Percentiles rank a stretch among this genome's conserved stretches.
These are phyloP conservation scores for Macadamia integrifolia DNA, from an alignment of 164 flowering plant genomes.

Conservation along the genomic window DNA sequence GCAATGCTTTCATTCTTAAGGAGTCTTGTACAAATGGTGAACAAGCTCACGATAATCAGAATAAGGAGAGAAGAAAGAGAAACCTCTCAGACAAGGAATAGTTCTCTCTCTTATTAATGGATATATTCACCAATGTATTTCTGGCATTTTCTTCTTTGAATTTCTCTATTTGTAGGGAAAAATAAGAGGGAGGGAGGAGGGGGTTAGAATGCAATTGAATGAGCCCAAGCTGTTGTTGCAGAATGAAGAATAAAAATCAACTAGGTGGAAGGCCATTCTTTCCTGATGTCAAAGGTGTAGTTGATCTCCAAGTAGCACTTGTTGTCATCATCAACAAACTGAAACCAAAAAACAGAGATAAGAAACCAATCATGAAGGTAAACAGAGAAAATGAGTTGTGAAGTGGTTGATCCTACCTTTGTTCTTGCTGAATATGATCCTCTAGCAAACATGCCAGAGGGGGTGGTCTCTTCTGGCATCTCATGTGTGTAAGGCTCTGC, in stretches of 20 bases:
- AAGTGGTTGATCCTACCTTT: constrained; percentile 31
- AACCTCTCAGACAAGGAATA: background rate
- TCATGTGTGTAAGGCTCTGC: constrained; percentile 48
- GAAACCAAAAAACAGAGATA: constrained; percentile 7
- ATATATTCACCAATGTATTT: background rate
- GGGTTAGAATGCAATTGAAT: background rate
- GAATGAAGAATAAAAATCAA: background rate
- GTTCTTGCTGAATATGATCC: constrained; percentile 64
- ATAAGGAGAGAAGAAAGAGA: background rate
- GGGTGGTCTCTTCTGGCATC: constrained; percentile 64
- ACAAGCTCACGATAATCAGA: background rate
- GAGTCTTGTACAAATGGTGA: constrained; percentile 1
- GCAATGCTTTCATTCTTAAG: background rate
- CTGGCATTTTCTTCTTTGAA: background rate
- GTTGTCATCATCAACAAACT: constrained; percentile 40
- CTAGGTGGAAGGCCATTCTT: constrained; percentile 28
- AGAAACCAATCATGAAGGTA: background rate
- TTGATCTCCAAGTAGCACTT: constrained; percentile 38
- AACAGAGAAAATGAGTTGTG: background rate
- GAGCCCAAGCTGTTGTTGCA: background rate
- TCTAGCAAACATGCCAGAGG: constrained; percentile 68
- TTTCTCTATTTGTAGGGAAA: background rate
- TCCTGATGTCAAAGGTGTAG: constrained; percentile 37
- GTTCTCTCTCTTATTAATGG: constrained; percentile 6
- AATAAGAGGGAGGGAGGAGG: too few species aligned